Percentiles rank a stretch among this genome's conserved stretches.
These are phyloP conservation scores for Vitellaria paradoxa DNA, from an alignment of 179 eudicot species.

Conservation along the genomic window DNA sequence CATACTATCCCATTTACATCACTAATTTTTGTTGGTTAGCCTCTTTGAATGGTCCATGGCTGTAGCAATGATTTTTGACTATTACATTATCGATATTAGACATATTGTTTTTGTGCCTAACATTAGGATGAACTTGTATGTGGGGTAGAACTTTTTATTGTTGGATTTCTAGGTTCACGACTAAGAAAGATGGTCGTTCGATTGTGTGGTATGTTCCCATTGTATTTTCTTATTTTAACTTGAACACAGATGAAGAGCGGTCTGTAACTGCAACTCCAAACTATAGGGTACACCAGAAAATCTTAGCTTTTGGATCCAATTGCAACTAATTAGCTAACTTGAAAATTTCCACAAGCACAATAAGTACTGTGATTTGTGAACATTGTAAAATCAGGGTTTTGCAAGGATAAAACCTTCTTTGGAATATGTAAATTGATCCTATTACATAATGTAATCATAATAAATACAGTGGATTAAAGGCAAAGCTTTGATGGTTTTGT, in stretches of 20 bases:
- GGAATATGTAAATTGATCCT: neutral
- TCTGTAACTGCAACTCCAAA: neutral
- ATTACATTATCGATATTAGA: neutral
- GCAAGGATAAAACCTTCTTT: neutral
- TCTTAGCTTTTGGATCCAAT: neutral
- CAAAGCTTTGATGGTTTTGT: neutral
- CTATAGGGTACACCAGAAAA: neutral
- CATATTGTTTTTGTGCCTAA: neutral
- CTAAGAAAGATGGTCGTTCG: neutral
- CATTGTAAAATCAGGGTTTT: neutral
- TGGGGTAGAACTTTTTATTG: neutral
- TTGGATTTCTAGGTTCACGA: neutral
- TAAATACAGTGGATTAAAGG: neutral
- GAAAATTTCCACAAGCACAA: neutral
- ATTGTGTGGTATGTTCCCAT: neutral
- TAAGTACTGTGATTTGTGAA: neutral
- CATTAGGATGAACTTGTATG: neutral
- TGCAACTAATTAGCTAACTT: neutral
- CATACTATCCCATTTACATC: neutral
- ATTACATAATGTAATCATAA: neutral
- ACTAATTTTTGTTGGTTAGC: neutral
- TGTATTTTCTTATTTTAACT: neutral
- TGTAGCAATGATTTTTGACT: neutral
- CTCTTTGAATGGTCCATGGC: neutral
- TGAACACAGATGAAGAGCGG: neutral